Conservation (phyloP, 1,284 basidiomycete species). For the Erythrobasidium hasegawianum region DNA sequence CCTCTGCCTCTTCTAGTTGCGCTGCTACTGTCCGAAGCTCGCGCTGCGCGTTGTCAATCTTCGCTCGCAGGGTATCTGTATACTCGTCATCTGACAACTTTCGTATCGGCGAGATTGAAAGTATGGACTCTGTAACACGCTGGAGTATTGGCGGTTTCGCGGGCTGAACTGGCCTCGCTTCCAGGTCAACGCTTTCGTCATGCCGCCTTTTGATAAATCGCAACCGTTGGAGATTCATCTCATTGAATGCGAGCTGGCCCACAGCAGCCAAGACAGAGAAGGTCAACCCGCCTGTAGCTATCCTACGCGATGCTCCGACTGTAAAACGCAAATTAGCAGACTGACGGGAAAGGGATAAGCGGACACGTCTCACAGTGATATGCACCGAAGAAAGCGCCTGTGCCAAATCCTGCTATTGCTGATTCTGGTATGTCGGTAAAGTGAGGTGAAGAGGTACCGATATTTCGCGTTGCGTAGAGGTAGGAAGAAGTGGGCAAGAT, state of each 20-base stretch:
- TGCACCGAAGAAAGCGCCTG: conserved; percentile 8
- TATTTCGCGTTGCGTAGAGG: not conserved
- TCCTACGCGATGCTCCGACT: conserved; percentile 12
- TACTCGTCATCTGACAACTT: conserved; percentile 31
- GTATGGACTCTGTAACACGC: conserved; percentile 15
- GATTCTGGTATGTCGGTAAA: conserved; percentile 16
- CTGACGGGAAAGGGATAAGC: too few relatives aligned
- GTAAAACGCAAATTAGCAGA: not conserved
- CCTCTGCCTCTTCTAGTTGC: conserved; percentile 17
- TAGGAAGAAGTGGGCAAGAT: conserved; percentile 10
- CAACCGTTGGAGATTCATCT: conserved; percentile 23
- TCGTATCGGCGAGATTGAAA: conserved; percentile 24
- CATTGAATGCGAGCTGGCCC: conserved; percentile 21
- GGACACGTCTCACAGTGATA: conserved; percentile 20
- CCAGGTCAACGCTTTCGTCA: not conserved
- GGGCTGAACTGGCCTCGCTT: not conserved
- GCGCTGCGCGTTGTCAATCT: conserved; percentile 2
- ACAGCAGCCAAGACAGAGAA: conserved; percentile 8
- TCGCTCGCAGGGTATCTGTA: conserved; percentile 6
- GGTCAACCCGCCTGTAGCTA: conserved; percentile 18
- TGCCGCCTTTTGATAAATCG: conserved; percentile 7
- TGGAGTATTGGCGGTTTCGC: conserved; percentile 18
- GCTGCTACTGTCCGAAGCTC: conserved; percentile 8
- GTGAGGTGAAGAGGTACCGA: conserved; percentile 6
- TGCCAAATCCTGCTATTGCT: conserved; percentile 14